These are phyloP conservation scores for Mycena rebaudengoi DNA, from an alignment of 768 basidiomycete genomes.

Conservation along the genomic window DNA sequence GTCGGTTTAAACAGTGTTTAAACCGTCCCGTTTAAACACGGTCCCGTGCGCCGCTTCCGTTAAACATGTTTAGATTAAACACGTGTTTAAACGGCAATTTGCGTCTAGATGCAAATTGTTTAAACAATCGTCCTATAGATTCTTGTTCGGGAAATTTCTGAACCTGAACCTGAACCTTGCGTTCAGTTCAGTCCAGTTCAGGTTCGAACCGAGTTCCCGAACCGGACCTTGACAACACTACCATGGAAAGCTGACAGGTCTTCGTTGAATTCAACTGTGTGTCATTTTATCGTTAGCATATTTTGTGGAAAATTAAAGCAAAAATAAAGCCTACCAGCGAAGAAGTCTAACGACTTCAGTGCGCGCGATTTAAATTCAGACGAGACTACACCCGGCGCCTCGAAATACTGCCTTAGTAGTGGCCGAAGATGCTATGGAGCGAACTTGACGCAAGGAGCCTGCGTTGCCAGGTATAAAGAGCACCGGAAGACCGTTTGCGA, in stretches of 20 bases:
- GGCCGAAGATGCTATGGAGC: constrained; percentile 94
- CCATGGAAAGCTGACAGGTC: constrained; percentile 97
- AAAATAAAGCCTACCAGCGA: constrained; percentile 73
- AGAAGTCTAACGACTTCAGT: constrained; percentile 81
- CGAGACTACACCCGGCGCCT: constrained; percentile 63
- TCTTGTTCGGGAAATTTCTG: too few relatives aligned
- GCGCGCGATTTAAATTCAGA: constrained; percentile 58
- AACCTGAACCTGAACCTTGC: too few relatives aligned
- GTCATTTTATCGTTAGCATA: background rate
- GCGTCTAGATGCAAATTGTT: too few relatives aligned
- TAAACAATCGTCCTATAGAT: too few relatives aligned
- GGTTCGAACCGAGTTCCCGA: too few relatives aligned
- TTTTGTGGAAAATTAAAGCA: background rate
- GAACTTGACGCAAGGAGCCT: constrained; percentile 91
- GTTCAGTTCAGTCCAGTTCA: too few relatives aligned
- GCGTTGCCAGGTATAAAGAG: constrained; percentile 98
- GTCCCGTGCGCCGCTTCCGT: too few relatives aligned
- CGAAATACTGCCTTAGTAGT: constrained; percentile 81
- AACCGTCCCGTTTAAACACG: too few relatives aligned
- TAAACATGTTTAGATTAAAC: too few relatives aligned
- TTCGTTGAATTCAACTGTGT: constrained; percentile 92
- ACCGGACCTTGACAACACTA: too few relatives aligned
- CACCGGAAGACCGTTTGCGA: constrained; percentile 74
- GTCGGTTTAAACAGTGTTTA: too few relatives aligned
- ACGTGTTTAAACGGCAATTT: too few relatives aligned